Evolutionary conservation across 2,329 filamentous ascomycete species (phyloP).

Genomic region (Curvularia lunata): DNA sequence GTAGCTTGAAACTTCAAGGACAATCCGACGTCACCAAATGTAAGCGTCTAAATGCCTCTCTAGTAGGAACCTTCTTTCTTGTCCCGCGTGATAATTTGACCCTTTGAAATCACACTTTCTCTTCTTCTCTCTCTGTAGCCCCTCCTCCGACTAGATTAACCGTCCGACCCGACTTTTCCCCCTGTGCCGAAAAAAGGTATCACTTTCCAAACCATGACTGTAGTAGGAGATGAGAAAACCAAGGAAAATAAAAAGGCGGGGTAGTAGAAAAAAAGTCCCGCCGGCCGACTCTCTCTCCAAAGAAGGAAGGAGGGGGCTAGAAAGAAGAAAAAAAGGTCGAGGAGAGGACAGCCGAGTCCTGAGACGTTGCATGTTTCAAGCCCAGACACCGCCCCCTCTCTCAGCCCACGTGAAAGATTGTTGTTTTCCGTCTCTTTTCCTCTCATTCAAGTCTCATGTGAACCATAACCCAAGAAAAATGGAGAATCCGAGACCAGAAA

Average conservation of each 20-base stretch:
- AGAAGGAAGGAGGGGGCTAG: not conserved
- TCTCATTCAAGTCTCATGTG: conserved; percentile 1
- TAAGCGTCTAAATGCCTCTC: not conserved
- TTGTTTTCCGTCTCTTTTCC: not conserved
- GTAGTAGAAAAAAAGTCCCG: not conserved
- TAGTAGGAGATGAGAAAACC: not conserved
- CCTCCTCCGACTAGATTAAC: not conserved
- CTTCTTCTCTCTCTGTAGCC: not conserved
- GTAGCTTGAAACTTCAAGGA: not conserved
- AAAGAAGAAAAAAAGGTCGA: not conserved
- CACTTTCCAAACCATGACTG: not conserved
- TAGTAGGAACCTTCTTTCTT: not conserved
- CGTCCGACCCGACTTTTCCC: not conserved
- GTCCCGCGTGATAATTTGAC: not conserved
- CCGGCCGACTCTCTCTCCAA: not conserved
- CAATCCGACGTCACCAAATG: not conserved
- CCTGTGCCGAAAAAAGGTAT: conserved; percentile 1
- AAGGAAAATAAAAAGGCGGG: not conserved
- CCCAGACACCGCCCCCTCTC: not conserved
- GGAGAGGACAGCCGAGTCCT: not conserved
- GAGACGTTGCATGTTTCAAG: not conserved
- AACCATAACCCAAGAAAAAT: not conserved
- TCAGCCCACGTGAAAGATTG: not conserved
- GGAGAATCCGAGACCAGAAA: not conserved
- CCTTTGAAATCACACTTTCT: not conserved